These are phyloP conservation scores for Tolypocladium amazonense DNA, from an alignment of 2,329 filamentous ascomycete species.

Conservation along the genomic window DNA sequence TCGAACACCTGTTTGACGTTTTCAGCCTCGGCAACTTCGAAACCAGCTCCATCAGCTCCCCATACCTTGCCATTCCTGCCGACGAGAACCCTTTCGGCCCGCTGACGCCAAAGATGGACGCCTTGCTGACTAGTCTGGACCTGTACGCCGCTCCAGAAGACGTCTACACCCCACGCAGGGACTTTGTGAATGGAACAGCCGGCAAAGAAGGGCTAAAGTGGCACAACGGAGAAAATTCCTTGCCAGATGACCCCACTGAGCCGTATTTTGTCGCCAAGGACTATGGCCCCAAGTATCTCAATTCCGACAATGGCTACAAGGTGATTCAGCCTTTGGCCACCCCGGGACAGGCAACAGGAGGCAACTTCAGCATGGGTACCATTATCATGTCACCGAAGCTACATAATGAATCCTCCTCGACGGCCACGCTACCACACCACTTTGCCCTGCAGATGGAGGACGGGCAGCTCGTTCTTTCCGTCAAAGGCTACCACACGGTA, in stretches of 20 bases:
- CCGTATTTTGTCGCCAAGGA: conserved; percentile 12
- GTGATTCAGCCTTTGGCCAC: conserved; percentile 10
- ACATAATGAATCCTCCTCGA: conserved; percentile 4
- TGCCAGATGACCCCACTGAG: conserved; percentile 1
- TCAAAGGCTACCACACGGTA: conserved; percentile 11
- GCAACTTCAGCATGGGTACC: conserved; percentile 11
- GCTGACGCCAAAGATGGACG: conserved; percentile 5
- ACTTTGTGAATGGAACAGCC: conserved; percentile 11
- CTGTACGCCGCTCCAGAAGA: conserved; percentile 6
- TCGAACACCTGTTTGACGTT: conserved; percentile 10
- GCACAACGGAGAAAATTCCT: conserved; percentile 10
- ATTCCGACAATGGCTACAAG: conserved; percentile 10
- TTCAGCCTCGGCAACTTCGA: conserved; percentile 5
- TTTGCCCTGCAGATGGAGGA: conserved; percentile 16
- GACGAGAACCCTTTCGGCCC: conserved; percentile 8
- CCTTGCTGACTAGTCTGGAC: conserved; percentile 5
- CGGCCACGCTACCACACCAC: conserved; percentile 6
- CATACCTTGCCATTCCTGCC: conserved; percentile 5
- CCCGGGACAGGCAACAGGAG: conserved; percentile 4
- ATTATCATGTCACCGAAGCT: conserved; percentile 8
- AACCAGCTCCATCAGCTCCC: conserved; percentile 4
- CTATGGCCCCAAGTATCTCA: conserved; percentile 12
- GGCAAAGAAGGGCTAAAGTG: conserved; percentile 5
- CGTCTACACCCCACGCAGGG: conserved; percentile 7
- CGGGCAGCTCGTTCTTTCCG: conserved; percentile 10